A percentile compares a stretch with the other conserved stretches of the same genome.
phyloP scores from a whole-genome alignment of 108 stramenopile genomes.

The Stephanodiscus minutulus region DNA sequence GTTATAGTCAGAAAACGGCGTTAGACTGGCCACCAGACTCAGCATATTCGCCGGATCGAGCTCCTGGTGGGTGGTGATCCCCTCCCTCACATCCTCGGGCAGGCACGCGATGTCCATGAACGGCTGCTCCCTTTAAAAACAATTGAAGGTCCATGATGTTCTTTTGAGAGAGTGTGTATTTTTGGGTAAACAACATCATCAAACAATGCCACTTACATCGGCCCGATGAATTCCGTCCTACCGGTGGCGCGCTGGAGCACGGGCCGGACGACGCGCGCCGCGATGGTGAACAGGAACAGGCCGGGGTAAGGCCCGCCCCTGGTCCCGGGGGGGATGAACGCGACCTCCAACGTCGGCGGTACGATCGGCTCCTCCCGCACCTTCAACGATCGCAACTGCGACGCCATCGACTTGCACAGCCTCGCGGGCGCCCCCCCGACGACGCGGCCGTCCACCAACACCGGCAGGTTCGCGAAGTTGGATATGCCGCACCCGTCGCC shows the following conservation, averaged over 20 bases:
- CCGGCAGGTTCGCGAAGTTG: constrained; percentile 60
- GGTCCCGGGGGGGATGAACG: constrained; percentile 70
- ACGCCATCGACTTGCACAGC: constrained; percentile 70
- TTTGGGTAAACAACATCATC: no score
- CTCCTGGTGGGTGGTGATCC: constrained; percentile 94
- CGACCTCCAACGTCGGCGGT: constrained; percentile 77
- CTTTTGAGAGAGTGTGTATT: no score
- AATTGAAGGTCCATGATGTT: not conserved
- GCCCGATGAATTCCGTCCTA: constrained; percentile 91
- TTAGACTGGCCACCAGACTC: constrained; percentile 93
- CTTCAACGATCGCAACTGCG: constrained; percentile 72
- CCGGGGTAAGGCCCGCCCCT: constrained; percentile 93
- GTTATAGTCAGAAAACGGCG: constrained; percentile 98
- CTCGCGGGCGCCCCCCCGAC: constrained; percentile 64
- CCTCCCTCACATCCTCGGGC: constrained; percentile 87
- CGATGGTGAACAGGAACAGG: constrained; percentile 86
- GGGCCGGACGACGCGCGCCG: constrained; percentile 91
- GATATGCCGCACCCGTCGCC: constrained; percentile 69
- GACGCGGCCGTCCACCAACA: constrained; percentile 80
- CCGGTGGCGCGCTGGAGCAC: constrained; percentile 89
- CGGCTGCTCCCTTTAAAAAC: constrained; percentile 97
- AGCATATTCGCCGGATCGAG: constrained; percentile 97
- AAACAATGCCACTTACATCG: no score
- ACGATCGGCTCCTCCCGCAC: constrained; percentile 60
- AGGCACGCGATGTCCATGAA: constrained; percentile 96